Percentiles rank a stretch among this genome's conserved stretches.
phyloP scores from a whole-genome alignment of 192 early-diverging fungal genomes.

The Helicostylum pulchrum region DNA sequence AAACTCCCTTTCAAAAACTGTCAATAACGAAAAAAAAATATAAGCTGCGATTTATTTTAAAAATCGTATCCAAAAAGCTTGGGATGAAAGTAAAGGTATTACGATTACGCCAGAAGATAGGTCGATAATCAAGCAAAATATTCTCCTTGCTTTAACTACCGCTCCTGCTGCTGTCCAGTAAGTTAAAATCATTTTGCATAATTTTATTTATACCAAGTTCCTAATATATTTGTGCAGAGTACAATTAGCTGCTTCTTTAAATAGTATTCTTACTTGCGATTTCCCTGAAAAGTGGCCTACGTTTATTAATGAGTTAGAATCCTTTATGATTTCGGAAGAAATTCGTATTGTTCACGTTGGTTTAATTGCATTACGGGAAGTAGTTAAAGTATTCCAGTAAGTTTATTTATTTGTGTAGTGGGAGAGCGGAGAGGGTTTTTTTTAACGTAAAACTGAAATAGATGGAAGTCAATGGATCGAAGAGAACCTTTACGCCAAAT shows the following conservation, averaged over 20 bases:
- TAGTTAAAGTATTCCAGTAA: slow-evolving; percentile 76
- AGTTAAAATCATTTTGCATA: neutral
- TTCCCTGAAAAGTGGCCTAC: slow-evolving; percentile 80
- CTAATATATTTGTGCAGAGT: slow-evolving; percentile 34
- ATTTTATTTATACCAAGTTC: neutral
- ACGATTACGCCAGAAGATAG: slow-evolving; percentile 67
- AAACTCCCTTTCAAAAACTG: neutral
- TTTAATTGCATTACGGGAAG: slow-evolving; percentile 71
- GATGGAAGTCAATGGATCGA: slow-evolving; percentile 60
- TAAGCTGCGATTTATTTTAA: slow-evolving; percentile 85
- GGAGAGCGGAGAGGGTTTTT: neutral
- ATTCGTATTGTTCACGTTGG: slow-evolving; percentile 68
- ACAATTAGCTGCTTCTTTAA: slow-evolving; percentile 79
- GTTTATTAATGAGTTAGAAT: slow-evolving; percentile 64
- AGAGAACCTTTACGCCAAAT: slow-evolving; percentile 69
- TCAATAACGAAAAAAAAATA: neutral
- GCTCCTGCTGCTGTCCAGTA: slow-evolving; percentile 70
- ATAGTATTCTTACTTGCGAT: slow-evolving; percentile 72
- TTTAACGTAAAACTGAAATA: slow-evolving; percentile 8
- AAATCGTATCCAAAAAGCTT: slow-evolving; percentile 70
- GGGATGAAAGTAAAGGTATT: slow-evolving; percentile 45
- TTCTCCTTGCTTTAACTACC: slow-evolving; percentile 70
- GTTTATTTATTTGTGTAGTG: slow-evolving; percentile 8
- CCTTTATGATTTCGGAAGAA: slow-evolving; percentile 62
- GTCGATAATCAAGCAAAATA: slow-evolving; percentile 60